These are phyloP conservation scores for Symbiodinium natans DNA, from an alignment of 73 alveolate genomes.

Conservation along the genomic window DNA sequence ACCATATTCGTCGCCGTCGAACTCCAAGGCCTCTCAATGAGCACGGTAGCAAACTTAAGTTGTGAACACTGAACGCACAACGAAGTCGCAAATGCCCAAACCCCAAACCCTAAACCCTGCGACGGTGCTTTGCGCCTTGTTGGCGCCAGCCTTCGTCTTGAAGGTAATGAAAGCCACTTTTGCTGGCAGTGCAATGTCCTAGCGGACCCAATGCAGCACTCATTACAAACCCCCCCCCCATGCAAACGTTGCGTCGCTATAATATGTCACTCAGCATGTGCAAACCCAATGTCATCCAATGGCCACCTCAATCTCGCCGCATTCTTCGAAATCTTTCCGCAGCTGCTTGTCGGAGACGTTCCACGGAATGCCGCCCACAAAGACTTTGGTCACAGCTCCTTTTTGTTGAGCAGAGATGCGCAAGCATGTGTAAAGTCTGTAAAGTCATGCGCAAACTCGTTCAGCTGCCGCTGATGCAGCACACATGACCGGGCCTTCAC, in stretches of 20 bases:
- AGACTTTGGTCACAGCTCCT: conserved; percentile 47
- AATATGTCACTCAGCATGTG: no score
- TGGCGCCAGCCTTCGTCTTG: conserved; percentile 55
- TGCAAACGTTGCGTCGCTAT: no score
- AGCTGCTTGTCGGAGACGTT: conserved; percentile 49
- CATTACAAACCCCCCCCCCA: no score
- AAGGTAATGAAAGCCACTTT: conserved; percentile 53
- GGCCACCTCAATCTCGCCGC: conserved; percentile 48
- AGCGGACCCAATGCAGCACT: no score
- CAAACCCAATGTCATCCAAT: no score
- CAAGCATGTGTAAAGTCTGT: not conserved
- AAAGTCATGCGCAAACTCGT: not conserved
- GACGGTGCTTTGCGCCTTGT: no score
- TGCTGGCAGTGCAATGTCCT: conserved; percentile 43
- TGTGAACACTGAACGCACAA: no score
- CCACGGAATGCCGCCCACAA: conserved; percentile 84
- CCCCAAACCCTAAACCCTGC: no score
- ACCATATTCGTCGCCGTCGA: conserved; percentile 58
- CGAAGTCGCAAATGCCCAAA: no score
- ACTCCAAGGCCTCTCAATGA: conserved; percentile 38
- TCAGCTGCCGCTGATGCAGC: not conserved
- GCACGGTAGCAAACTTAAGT: no score
- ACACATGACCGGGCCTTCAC: not conserved
- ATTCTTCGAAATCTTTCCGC: conserved; percentile 52
- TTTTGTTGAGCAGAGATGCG: not conserved